A percentile compares a stretch with the other conserved stretches of the same genome.
Conservation (phyloP, 805 yeast genomes). For the Komagataella populi region DNA sequence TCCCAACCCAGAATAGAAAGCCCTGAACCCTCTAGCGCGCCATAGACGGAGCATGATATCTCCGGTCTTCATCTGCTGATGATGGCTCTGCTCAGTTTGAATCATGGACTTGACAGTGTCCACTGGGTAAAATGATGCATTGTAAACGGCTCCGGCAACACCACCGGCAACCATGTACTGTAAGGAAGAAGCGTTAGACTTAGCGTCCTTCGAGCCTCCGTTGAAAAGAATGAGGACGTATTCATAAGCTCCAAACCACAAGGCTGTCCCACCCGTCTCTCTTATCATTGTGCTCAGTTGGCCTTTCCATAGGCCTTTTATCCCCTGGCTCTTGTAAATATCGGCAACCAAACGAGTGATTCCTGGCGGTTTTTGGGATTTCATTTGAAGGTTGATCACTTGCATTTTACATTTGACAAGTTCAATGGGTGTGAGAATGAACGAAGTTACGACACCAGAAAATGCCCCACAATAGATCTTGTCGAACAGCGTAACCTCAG, state of each 20-base stretch:
- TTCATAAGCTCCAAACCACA: slow-evolving; percentile 92
- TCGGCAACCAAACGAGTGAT: slow-evolving; percentile 23
- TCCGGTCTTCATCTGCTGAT: slow-evolving; percentile 10
- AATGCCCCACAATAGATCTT: slow-evolving; percentile 60
- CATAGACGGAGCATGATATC: slow-evolving; percentile 27
- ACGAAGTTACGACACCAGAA: slow-evolving; percentile 74
- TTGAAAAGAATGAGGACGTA: slow-evolving; percentile 26
- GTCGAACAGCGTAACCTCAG: slow-evolving; percentile 11
- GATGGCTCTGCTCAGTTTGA: slow-evolving; percentile 41
- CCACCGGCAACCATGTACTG: slow-evolving; percentile 73
- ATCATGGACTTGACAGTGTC: slow-evolving; percentile 83
- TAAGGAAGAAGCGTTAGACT: slow-evolving; percentile 21
- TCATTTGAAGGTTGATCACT: slow-evolving; percentile 32
- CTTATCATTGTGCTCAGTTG: slow-evolving; percentile 69
- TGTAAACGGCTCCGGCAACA: slow-evolving; percentile 71
- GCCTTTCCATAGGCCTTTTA: slow-evolving; percentile 78
- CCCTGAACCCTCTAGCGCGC: slow-evolving; percentile 45
- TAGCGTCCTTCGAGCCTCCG: slow-evolving; percentile 6
- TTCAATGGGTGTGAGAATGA: slow-evolving; percentile 85
- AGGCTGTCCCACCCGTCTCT: slow-evolving; percentile 82
- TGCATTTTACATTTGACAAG: slow-evolving; percentile 80
- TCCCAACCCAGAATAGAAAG: slow-evolving; percentile 75
- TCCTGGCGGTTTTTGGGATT: slow-evolving; percentile 14
- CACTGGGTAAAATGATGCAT: slow-evolving; percentile 71
- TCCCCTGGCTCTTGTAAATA: slow-evolving; percentile 35